A percentile compares a stretch with the other conserved stretches of the same genome.
phyloP scores from a whole-genome alignment of 1,284 basidiomycete genomes.

The Ustilago shanxiensis region DNA sequence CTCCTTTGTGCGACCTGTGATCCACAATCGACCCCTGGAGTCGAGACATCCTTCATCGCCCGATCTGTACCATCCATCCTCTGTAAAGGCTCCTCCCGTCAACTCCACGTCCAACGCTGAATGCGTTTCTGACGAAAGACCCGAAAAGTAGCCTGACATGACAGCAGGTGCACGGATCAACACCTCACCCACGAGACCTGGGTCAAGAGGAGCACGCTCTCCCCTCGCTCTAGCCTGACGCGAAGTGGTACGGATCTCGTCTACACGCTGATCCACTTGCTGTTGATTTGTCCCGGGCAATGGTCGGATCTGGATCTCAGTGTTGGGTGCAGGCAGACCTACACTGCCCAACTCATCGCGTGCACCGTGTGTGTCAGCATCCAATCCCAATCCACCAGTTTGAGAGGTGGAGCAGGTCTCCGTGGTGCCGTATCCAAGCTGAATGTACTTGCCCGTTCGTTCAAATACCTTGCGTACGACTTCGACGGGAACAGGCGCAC shows the following conservation, averaged over 20 bases:
- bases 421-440: conserved; percentile 62
- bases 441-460: conserved; percentile 68
- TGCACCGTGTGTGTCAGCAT: conserved; percentile 22
- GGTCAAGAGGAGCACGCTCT: conserved; percentile 41
- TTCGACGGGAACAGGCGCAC: conserved; percentile 69
- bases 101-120: conserved; percentile 47
- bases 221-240: conserved; percentile 35
- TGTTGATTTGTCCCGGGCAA: conserved; percentile 27
- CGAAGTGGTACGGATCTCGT: conserved; percentile 38
- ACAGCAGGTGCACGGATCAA: conserved; percentile 44
- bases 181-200: conserved; percentile 54
- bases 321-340: conserved; percentile 33
- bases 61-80: conserved; percentile 55
- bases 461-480: conserved; percentile 70
- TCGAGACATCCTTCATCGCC: conserved; percentile 62
- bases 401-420: conserved; percentile 53
- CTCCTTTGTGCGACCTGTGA: conserved; percentile 60
- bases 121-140: conserved; percentile 49
- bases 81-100: conserved; percentile 44
- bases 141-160: conserved; percentile 60
- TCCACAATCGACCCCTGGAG: conserved; percentile 56
- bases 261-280: conserved; percentile 27
- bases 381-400: conserved; percentile 30
- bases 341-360: conserved; percentile 55
- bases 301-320: conserved; percentile 45